Evolutionary conservation across 2,329 filamentous ascomycete species (phyloP).

Genomic region (Hysterium pulicare): DNA sequence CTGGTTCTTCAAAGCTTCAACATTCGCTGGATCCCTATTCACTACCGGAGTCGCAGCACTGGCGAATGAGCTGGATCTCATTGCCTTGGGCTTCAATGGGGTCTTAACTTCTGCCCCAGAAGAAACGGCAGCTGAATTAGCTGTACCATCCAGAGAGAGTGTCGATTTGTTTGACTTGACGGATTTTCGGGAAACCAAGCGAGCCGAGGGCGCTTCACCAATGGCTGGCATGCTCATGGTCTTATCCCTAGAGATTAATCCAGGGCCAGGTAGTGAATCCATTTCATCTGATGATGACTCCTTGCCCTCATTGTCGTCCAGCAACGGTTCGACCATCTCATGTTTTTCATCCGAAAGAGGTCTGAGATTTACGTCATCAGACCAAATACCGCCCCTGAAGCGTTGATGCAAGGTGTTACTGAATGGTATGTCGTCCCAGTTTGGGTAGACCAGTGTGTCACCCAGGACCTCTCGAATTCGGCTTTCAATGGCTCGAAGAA

Average conservation of each 20-base stretch:
- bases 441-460: constrained; percentile 86
- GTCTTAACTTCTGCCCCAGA: constrained; percentile 21
- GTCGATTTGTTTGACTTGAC: constrained; percentile 20
- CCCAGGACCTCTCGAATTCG: constrained; percentile 90
- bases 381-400: constrained; percentile 84
- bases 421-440: constrained; percentile 96
- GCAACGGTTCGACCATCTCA: constrained; percentile 1
- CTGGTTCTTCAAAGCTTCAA: constrained; percentile 50
- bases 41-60: constrained; percentile 63
- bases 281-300: constrained; percentile 5
- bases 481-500: constrained; percentile 89
- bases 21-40: constrained; percentile 63
- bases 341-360: background rate
- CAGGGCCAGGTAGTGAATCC: background rate
- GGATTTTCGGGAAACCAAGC: constrained; percentile 17
- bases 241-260: constrained; percentile 6
- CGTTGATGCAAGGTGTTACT: constrained; percentile 73
- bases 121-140: constrained; percentile 16
- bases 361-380: constrained; percentile 31
- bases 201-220: constrained; percentile 8
- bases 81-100: constrained; percentile 47
- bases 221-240: constrained; percentile 19
- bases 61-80: constrained; percentile 62
- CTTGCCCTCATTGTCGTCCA: constrained; percentile 4
- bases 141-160: constrained; percentile 14